Conservation (phyloP, 192 early-diverging fungal species). For the Thamnidium elegans region DNA sequence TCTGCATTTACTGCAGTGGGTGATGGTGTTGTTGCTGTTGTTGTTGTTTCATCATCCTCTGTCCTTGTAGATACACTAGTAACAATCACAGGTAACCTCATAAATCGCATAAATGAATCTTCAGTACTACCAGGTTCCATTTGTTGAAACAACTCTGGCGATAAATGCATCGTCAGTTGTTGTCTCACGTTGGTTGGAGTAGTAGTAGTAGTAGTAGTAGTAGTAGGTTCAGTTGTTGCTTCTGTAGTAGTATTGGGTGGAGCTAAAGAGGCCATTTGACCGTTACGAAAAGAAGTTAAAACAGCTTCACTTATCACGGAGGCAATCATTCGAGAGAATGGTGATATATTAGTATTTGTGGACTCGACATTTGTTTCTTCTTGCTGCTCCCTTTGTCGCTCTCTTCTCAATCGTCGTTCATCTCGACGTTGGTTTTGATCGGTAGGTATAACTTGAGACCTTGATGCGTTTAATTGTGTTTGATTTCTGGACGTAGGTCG, state of each 20-base stretch:
- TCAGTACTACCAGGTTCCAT: neutral
- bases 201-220: neutral
- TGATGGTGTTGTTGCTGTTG: neutral
- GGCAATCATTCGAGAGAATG: constrained; percentile 5
- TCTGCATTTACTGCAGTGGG: neutral
- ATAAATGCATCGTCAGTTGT: neutral
- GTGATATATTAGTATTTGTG: neutral
- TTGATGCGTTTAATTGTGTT: too few species aligned
- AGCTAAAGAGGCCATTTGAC: neutral
- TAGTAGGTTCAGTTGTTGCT: neutral
- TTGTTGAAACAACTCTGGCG: neutral
- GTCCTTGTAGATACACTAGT: neutral
- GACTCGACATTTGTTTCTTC: neutral
- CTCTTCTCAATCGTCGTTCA: too few species aligned
- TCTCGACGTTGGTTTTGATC: too few species aligned
- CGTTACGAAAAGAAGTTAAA: neutral
- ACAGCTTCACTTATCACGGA: constrained; percentile 8
- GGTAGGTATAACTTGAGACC: too few species aligned
- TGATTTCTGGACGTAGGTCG: too few species aligned
- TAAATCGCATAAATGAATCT: constrained; percentile 4
- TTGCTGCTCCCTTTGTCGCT: neutral
- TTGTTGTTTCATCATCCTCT: neutral
- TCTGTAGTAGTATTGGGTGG: too few species aligned
- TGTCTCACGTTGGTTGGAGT: neutral
- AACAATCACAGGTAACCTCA: neutral